Percentiles rank a stretch among this genome's conserved stretches.
Conservation (phyloP, 2,329 filamentous ascomycete genomes). For the Apiospora sp. region DNA sequence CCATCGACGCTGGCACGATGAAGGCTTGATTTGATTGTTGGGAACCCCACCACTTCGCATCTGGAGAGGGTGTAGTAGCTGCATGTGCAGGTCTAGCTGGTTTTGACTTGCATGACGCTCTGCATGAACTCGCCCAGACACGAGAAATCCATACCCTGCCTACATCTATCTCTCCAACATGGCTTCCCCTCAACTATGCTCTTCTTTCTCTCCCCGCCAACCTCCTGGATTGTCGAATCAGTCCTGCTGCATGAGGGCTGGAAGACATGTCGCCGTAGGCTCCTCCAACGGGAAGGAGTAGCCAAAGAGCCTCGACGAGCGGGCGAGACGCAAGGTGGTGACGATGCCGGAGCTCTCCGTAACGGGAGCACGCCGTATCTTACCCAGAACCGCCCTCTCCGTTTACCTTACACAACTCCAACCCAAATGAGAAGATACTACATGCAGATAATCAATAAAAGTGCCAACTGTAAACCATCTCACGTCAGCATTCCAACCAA, state of each 20-base stretch:
- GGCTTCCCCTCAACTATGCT: background rate
- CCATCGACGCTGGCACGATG: background rate
- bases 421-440: background rate
- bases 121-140: conserved; percentile 19
- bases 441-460: conserved; percentile 16
- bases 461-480: background rate
- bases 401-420: background rate
- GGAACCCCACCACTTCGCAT: background rate
- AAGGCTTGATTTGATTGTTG: background rate
- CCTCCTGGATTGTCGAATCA: conserved; percentile 14
- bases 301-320: background rate
- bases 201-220: background rate
- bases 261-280: background rate
- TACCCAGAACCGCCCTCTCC: background rate
- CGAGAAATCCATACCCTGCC: conserved; percentile 15
- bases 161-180: background rate
- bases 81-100: background rate
- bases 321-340: background rate
- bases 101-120: conserved; percentile 8
- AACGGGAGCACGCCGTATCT: background rate
- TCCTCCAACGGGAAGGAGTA: background rate
- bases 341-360: background rate
- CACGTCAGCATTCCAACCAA: conserved; percentile 9
- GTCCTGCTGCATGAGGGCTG: background rate
- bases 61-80: background rate